Evolutionary conservation across 139 green algal genomes (phyloP), one percentile per base, ranked within the genome.

Genomic region (Auxenochlorella pyrenoidosa): DNA sequence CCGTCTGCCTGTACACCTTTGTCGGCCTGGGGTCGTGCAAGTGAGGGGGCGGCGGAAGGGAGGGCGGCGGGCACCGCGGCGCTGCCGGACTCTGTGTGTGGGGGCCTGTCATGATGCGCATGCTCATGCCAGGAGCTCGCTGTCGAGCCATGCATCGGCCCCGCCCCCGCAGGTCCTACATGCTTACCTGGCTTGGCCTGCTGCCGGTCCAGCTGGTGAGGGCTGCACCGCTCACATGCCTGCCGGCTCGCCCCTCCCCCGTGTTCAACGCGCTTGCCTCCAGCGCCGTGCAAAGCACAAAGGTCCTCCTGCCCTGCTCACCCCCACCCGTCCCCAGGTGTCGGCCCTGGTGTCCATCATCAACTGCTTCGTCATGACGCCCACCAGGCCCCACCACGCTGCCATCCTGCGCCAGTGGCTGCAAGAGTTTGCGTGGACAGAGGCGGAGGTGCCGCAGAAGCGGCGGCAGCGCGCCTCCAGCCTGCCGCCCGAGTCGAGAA

Each of bases 341-440:
- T 41, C 51, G 43, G 59, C 24, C 26, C 16, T 38, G 1, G 59
- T 66, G 6, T 24, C 38, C 28, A 19, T 78, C 40, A 60, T 43
- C 19, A 73, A 77, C 21, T 58, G 32, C 22, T 88, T 60, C 54
- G 32, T 71, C 26, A 76, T 76, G 66, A 89, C 84, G n/a, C 86
- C 89, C n/a, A 88, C 65, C 44, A 59, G 34, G 38, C 83, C 79
- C 2, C 19, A 79, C 47, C 43, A 84, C 13, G 30, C 70, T 10
- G 65, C 54, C 66, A 86, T 89, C 24, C 22, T 85, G 40, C 60
- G 34, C 79, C 75, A 87, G 1, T 92, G 86, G 36, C 54, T 72
- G 34, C 79, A 85, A 28, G 80, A 93, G 88, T 90, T 93, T 87
- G 89, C 90, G 0, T 94, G 91, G 91, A 92, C 84, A 32, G 91